Conservation (phyloP, 2,329 filamentous ascomycete genomes). For the Penicillium sp. region DNA sequence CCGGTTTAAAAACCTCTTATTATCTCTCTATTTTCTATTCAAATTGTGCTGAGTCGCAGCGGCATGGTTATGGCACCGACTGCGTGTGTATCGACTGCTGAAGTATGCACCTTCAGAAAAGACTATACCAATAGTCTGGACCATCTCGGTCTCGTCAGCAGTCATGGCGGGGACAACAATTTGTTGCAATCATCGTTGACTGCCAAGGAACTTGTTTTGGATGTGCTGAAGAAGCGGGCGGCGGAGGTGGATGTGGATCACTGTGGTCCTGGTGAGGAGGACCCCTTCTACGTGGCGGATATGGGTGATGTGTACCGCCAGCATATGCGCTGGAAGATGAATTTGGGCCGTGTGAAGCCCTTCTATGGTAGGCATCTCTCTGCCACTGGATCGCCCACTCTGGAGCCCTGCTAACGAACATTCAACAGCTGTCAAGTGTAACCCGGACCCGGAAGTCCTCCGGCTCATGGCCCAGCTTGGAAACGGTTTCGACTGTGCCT, state of each 20-base stretch:
- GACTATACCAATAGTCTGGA: constrained; percentile 32
- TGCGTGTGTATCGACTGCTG: constrained; percentile 55
- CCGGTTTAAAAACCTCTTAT: constrained; percentile 20
- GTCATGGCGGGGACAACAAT: constrained; percentile 48
- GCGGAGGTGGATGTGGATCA: constrained; percentile 79
- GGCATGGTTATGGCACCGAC: constrained; percentile 70
- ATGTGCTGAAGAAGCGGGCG: constrained; percentile 82
- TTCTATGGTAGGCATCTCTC: constrained; percentile 73
- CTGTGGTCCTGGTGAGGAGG: constrained; percentile 90
- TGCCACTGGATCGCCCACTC: background rate
- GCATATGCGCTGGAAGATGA: constrained; percentile 96
- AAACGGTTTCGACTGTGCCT: constrained; percentile 96
- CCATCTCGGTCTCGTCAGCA: constrained; percentile 35
- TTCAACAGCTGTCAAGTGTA: constrained; percentile 87
- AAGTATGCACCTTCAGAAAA: constrained; percentile 42
- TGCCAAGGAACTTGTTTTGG: constrained; percentile 79
- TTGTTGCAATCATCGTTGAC: constrained; percentile 44
- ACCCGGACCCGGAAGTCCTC: constrained; percentile 87
- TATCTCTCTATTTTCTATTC: constrained; percentile 21
- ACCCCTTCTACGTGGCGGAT: constrained; percentile 97
- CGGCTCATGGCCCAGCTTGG: constrained; percentile 83
- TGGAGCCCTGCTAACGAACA: constrained; percentile 8
- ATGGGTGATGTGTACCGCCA: constrained; percentile 98
- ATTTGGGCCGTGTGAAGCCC: constrained; percentile 86
- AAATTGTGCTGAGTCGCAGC: constrained; percentile 32